phyloP scores from a whole-genome alignment of 2,329 filamentous ascomycete species.

The Chrysosporium queenslandicum region DNA sequence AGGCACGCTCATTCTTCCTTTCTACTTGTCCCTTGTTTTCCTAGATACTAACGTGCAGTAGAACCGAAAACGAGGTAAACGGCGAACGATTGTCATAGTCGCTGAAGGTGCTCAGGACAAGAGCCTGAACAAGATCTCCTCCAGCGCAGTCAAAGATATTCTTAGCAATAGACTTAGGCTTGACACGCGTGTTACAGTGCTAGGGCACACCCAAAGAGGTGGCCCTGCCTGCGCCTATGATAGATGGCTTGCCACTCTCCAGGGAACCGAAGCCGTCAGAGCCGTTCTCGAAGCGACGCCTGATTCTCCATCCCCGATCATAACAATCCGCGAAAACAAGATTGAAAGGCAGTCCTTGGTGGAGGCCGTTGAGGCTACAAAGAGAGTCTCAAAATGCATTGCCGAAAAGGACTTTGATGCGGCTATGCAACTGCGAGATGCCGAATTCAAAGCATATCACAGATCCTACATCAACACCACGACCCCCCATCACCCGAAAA shows the following conservation, averaged over 20 bases:
- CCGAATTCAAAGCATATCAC: slow-evolving; percentile 90
- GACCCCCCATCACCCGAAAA: slow-evolving; percentile 61
- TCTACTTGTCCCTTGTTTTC: neutral
- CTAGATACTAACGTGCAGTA: slow-evolving; percentile 31
- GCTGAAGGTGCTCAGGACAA: slow-evolving; percentile 88
- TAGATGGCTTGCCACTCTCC: slow-evolving; percentile 80
- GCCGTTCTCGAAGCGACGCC: slow-evolving; percentile 83
- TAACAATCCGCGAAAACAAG: slow-evolving; percentile 96
- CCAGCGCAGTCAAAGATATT: slow-evolving; percentile 73
- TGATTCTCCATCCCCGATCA: slow-evolving; percentile 83
- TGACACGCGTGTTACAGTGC: slow-evolving; percentile 86
- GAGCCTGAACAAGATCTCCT: slow-evolving; percentile 71
- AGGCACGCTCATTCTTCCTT: slow-evolving; percentile 40
- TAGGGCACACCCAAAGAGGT: slow-evolving; percentile 95
- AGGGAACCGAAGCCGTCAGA: slow-evolving; percentile 88
- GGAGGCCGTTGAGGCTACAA: slow-evolving; percentile 76
- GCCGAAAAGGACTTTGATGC: slow-evolving; percentile 72
- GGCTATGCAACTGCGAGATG: slow-evolving; percentile 80
- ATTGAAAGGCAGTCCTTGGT: slow-evolving; percentile 84
- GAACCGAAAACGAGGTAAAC: slow-evolving; percentile 82
- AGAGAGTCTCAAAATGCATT: slow-evolving; percentile 73
- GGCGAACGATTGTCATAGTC: slow-evolving; percentile 96
- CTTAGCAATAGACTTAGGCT: slow-evolving; percentile 71
- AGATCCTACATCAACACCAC: slow-evolving; percentile 85
- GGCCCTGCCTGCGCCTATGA: slow-evolving; percentile 89